Conservation (phyloP, 2,329 filamentous ascomycete species). For the Arthrobotrys pseudoclavata region DNA sequence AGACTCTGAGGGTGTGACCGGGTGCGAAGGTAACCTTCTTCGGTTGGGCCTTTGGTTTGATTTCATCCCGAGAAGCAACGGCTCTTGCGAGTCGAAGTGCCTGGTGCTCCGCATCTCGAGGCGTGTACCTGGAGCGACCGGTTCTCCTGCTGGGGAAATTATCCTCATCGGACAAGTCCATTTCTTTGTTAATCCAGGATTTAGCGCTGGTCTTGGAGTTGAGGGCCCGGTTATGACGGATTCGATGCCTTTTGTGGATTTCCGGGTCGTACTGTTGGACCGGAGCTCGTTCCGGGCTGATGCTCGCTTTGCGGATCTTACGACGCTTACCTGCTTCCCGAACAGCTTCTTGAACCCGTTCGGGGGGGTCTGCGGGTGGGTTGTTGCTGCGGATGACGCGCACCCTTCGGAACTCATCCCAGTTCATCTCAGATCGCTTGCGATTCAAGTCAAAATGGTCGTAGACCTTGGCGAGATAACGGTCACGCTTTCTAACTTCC, state of each 20-base stretch:
- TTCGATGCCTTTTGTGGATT: constrained; percentile 1
- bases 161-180: constrained; percentile 51
- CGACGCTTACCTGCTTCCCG: neutral
- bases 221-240: neutral
- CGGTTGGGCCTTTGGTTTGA: neutral
- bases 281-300: neutral
- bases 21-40: constrained; percentile 48
- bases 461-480: constrained; percentile 48
- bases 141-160: constrained; percentile 46
- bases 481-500: constrained; percentile 41
- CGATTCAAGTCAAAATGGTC: constrained; percentile 45
- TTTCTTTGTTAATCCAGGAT: constrained; percentile 28
- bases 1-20: constrained; percentile 31
- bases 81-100: constrained; percentile 32
- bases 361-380: neutral
- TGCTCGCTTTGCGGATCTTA: neutral
- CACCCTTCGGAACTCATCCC: constrained; percentile 43
- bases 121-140: constrained; percentile 8
- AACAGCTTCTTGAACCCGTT: neutral
- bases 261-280: constrained; percentile 2
- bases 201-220: neutral
- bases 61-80: neutral
- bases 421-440: constrained; percentile 42
- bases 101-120: constrained; percentile 17
- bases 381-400: constrained; percentile 35